A percentile compares a stretch with the other conserved stretches of the same genome.
Conservation (phyloP, 164 flowering plant species). For the Aristolochia contorta region DNA sequence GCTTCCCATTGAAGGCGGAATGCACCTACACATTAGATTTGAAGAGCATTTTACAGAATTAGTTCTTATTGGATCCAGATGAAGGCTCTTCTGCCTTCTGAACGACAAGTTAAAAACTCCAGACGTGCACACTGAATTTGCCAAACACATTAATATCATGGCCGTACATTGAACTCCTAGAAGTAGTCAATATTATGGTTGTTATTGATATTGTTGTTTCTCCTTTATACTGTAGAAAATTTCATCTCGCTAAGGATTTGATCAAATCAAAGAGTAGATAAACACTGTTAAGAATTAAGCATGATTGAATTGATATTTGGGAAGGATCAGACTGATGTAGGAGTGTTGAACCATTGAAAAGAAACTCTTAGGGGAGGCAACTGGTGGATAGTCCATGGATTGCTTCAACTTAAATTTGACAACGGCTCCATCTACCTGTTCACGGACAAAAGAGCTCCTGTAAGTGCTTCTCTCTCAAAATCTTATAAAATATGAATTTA, state of each 20-base stretch:
- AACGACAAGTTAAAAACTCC: neutral
- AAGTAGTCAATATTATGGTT: too few relatives aligned
- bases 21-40: slow-evolving; percentile 38
- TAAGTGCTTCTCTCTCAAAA: neutral
- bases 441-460: neutral
- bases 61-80: neutral
- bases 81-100: neutral
- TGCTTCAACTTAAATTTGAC: slow-evolving; percentile 69
- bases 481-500: neutral
- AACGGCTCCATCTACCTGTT: slow-evolving; percentile 94
- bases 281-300: neutral
- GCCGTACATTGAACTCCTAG: too few relatives aligned
- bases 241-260: neutral
- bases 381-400: slow-evolving; percentile 56
- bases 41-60: neutral
- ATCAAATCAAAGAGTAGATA: neutral
- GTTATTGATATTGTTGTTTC: too few relatives aligned
- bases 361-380: slow-evolving; percentile 61
- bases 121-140: neutral
- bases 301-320: neutral
- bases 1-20: slow-evolving; percentile 87
- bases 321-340: neutral
- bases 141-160: too few relatives aligned
- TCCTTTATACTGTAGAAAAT: too few relatives aligned
- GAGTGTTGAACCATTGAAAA: slow-evolving; percentile 52